phyloP scores from a whole-genome alignment of 345 rosid species.

The Melastoma malabathricum region DNA sequence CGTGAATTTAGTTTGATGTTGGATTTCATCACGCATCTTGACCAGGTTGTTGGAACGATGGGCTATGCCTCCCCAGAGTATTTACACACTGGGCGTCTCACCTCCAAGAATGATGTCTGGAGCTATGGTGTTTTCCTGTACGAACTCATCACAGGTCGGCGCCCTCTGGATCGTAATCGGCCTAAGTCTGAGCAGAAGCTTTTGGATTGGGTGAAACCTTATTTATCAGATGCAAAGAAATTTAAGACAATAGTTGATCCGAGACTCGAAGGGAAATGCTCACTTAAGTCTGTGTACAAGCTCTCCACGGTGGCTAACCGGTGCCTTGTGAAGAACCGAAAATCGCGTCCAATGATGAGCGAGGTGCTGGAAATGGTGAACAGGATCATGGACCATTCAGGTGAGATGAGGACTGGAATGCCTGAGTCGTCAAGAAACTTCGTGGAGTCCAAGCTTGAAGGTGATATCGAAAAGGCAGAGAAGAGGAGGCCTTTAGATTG shows the following conservation, averaged over 20 bases:
- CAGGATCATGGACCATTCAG: slow-evolving; percentile 30
- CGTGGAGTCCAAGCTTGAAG: background rate
- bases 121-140: slow-evolving; percentile 88
- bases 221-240: slow-evolving; percentile 42
- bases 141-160: slow-evolving; percentile 83
- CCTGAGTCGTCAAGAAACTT: slow-evolving; percentile 22
- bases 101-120: slow-evolving; percentile 82
- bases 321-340: slow-evolving; percentile 59
- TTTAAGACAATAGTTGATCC: slow-evolving; percentile 55
- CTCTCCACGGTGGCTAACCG: slow-evolving; percentile 58
- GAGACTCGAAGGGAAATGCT: slow-evolving; percentile 42
- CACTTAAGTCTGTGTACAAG: slow-evolving; percentile 38
- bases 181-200: slow-evolving; percentile 82
- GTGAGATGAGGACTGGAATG: slow-evolving; percentile 20
- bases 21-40: slow-evolving; percentile 2
- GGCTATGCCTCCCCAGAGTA: slow-evolving; percentile 95
- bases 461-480: background rate
- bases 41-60: slow-evolving; percentile 82
- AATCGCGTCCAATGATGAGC: slow-evolving; percentile 83
- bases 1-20: too few relatives aligned
- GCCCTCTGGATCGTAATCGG: slow-evolving; percentile 61
- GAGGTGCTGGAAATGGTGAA: slow-evolving; percentile 68
- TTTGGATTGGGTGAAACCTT: slow-evolving; percentile 75
- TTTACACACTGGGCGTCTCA: slow-evolving; percentile 68
- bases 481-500: slow-evolving; percentile 10